A percentile compares a stretch with the other conserved stretches of the same genome.
Conservation (phyloP, 2,329 filamentous ascomycete species). For the Pseudogymnoascus sp. region DNA sequence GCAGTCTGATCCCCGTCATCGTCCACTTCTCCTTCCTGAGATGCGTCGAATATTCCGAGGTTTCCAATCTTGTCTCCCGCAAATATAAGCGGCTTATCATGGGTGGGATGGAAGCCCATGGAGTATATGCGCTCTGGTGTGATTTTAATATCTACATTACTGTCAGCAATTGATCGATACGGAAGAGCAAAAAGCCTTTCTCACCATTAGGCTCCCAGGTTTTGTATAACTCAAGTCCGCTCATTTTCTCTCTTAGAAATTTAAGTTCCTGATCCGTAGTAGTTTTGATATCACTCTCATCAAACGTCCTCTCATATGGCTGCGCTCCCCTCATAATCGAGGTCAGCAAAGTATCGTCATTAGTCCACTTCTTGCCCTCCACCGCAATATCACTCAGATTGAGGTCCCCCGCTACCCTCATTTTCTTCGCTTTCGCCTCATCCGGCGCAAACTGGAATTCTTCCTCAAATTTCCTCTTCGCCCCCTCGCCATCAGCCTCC, state of each 20-base stretch:
- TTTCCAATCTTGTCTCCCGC: conserved; percentile 91
- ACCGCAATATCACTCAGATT: conserved; percentile 71
- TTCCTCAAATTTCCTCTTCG: conserved; percentile 61
- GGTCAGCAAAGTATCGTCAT: conserved; percentile 56
- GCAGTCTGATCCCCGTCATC: conserved; percentile 58
- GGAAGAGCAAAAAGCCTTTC: conserved; percentile 20
- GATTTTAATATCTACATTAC: conserved; percentile 69
- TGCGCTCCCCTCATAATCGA: conserved; percentile 62
- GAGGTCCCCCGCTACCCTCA: conserved; percentile 59
- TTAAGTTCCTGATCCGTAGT: conserved; percentile 71
- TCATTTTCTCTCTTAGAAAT: conserved; percentile 68
- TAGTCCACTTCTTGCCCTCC: conserved; percentile 69
- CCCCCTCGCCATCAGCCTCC: conserved; percentile 49
- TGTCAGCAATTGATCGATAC: neutral
- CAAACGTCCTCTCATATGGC: conserved; percentile 78
- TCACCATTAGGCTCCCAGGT: conserved; percentile 72
- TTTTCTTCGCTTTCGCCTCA: conserved; percentile 52
- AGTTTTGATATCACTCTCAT: conserved; percentile 71
- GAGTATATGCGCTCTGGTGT: conserved; percentile 82
- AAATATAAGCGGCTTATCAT: conserved; percentile 80
- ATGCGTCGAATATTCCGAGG: conserved; percentile 84
- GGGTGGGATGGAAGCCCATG: conserved; percentile 79
- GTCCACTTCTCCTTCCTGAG: conserved; percentile 54
- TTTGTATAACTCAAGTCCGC: conserved; percentile 69
- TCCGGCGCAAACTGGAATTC: conserved; percentile 50